These are phyloP conservation scores for Metarhizium anisopliae DNA, from an alignment of 2,329 filamentous ascomycete species.

Conservation along the genomic window DNA sequence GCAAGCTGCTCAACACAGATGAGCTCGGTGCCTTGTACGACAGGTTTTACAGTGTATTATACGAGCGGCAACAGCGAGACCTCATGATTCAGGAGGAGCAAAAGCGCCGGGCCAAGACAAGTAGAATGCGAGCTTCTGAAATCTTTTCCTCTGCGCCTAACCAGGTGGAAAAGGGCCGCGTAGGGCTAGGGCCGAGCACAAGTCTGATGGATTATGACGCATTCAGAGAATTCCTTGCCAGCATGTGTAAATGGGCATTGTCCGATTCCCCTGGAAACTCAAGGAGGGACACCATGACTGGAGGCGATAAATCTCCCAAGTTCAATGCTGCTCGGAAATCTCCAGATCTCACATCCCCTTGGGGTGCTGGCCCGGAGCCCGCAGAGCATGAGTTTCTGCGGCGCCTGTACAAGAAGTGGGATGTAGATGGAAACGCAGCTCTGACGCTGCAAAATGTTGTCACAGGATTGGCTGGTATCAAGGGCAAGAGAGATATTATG, in stretches of 20 bases:
- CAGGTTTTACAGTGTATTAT: slow-evolving; percentile 83
- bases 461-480: slow-evolving; percentile 80
- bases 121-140: slow-evolving; percentile 30
- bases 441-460: slow-evolving; percentile 89
- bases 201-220: slow-evolving; percentile 96
- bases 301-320: slow-evolving; percentile 50
- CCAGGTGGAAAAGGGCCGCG: slow-evolving; percentile 70
- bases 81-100: slow-evolving; percentile 70
- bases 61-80: slow-evolving; percentile 81
- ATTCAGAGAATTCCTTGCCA: slow-evolving; percentile 87
- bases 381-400: slow-evolving; percentile 93
- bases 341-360: slow-evolving; percentile 37
- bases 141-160: slow-evolving; percentile 29
- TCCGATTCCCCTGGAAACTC: slow-evolving; percentile 68
- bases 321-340: slow-evolving; percentile 45
- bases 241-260: slow-evolving; percentile 85
- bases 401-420: slow-evolving; percentile 82
- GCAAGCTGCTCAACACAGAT: slow-evolving; percentile 77
- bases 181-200: slow-evolving; percentile 80
- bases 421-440: slow-evolving; percentile 65
- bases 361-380: slow-evolving; percentile 54
- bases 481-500: slow-evolving; percentile 94
- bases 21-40: slow-evolving; percentile 90
- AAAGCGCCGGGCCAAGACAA: slow-evolving; percentile 54
- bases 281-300: slow-evolving; percentile 34